These are phyloP conservation scores for Fusarium illudens DNA, from an alignment of 2,329 filamentous ascomycete species.

Conservation along the genomic window DNA sequence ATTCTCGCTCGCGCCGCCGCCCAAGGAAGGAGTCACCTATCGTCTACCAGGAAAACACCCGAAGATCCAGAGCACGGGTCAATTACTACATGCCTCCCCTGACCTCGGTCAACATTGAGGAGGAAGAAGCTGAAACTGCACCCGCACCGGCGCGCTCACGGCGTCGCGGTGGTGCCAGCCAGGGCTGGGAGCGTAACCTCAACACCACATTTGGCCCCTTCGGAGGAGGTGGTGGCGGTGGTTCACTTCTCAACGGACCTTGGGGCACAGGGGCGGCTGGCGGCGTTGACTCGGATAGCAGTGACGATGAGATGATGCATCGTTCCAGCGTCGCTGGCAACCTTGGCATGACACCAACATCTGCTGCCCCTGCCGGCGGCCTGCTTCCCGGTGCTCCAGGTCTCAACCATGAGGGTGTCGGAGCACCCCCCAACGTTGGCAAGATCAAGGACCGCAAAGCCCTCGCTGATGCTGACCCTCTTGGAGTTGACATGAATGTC, in stretches of 20 bases:
- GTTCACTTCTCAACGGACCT: constrained; percentile 76
- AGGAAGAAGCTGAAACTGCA: constrained; percentile 74
- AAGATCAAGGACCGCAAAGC: constrained; percentile 94
- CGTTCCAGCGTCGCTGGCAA: constrained; percentile 66
- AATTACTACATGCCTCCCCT: constrained; percentile 89
- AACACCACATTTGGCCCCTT: constrained; percentile 95
- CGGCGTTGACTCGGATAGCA: constrained; percentile 92
- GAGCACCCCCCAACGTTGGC: constrained; percentile 79
- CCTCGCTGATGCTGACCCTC: constrained; percentile 90
- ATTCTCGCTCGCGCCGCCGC: constrained; percentile 61
- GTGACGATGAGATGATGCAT: constrained; percentile 86
- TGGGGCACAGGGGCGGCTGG: constrained; percentile 78
- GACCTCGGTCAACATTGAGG: constrained; percentile 68
- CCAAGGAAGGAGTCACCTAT: constrained; percentile 63
- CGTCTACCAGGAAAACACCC: constrained; percentile 64
- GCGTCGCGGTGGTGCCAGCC: constrained; percentile 67
- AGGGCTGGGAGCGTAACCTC: constrained; percentile 78
- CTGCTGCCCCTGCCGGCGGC: constrained; percentile 57
- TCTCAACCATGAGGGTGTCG: constrained; percentile 54
- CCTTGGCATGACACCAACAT: constrained; percentile 68
- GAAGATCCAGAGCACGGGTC: constrained; percentile 67
- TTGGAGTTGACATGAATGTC: constrained; percentile 91
- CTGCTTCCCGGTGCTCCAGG: constrained; percentile 54
- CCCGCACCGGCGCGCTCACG: constrained; percentile 75
- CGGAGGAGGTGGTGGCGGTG: constrained; percentile 79